Evolutionary conservation across 345 rosid genomes (phyloP), one percentile per base, ranked within the genome.

Genomic region (Aethionema arabicum): DNA sequence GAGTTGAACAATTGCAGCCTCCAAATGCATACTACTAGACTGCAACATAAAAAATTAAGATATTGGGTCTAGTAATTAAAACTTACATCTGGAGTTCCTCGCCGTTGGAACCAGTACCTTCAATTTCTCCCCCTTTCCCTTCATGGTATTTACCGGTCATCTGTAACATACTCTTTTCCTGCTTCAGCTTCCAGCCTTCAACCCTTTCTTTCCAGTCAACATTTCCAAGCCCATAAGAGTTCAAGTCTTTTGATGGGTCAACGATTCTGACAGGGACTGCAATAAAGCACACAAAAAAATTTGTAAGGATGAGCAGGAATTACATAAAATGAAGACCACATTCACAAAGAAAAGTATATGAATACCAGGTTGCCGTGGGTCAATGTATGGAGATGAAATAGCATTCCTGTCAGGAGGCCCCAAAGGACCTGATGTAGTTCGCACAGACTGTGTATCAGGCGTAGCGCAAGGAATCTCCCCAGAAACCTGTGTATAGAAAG

Each of bases 131-230:
- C 68, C 77, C 73, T 78, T 90, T 95, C 72, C 93, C 98, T 80
- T 90, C 98, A 67, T 79, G 54, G 62, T 86, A 83, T 80, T 90
- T 84, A 76, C 74, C 82, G 60, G 78, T 82, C 87, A 81, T 77
- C 58, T 85, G 95, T 81, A 78, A 69, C 80, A 81, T 79, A 67
- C 74, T 86, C 76, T 90, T 95, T 63, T 95, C 99, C 83, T 95
- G 99, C 62, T 88, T 95, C 72, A 88, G 92, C 75, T 95, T 95
- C 98, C 99, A 95, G 56, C 98, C 91, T 73, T 95, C 98, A 63
- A 95, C 92, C 70, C 98, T 86, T 75, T 90, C 99, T 80, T 95
- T 95, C 99, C 99, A 95, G 80, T 95, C 98, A 63, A 95, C 86
- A 77, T 83, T 88, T 49, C 91, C 90, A 66, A 95, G 96, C 73